Conservation (phyloP, 2,329 filamentous ascomycete species). For the Xenosphaeropsis pyriputrescens region DNA sequence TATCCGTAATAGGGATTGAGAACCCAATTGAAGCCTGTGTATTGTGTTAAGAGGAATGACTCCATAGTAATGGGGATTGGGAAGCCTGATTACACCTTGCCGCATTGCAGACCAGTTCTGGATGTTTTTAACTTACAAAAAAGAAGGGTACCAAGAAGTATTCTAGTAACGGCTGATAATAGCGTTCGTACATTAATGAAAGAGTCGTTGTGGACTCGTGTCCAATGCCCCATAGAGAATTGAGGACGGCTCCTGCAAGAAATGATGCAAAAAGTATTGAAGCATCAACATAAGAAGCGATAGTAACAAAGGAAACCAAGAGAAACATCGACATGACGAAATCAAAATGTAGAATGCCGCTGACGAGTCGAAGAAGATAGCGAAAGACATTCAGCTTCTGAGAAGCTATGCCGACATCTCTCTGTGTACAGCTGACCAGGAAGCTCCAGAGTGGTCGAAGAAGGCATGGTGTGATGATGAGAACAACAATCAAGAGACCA, state of each 20-base stretch:
- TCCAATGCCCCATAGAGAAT: constrained; percentile 24
- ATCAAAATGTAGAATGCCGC: constrained; percentile 2
- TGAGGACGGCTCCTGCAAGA: constrained; percentile 29
- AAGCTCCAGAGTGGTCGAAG: constrained; percentile 6
- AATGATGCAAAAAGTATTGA: constrained; percentile 35
- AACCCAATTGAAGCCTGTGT: constrained; percentile 51
- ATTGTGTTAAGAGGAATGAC: too few species aligned
- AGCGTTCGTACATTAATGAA: constrained; percentile 11
- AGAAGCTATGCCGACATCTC: background rate
- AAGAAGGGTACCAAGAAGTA: constrained; percentile 41
- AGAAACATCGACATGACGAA: constrained; percentile 8
- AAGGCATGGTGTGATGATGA: constrained; percentile 4
- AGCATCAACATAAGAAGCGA: constrained; percentile 26
- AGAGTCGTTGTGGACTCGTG: background rate
- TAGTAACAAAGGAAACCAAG: constrained; percentile 9
- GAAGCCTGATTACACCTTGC: background rate
- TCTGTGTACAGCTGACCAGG: background rate
- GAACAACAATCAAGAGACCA: constrained; percentile 7
- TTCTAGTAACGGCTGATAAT: constrained; percentile 14
- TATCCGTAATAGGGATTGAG: constrained; percentile 56
- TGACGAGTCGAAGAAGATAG: background rate
- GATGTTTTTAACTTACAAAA: constrained; percentile 31
- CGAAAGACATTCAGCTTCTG: background rate
- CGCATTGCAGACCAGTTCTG: background rate
- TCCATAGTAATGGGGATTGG: too few species aligned